phyloP scores from a whole-genome alignment of 1,284 basidiomycete genomes.

The Retiboletus flavoniger region DNA sequence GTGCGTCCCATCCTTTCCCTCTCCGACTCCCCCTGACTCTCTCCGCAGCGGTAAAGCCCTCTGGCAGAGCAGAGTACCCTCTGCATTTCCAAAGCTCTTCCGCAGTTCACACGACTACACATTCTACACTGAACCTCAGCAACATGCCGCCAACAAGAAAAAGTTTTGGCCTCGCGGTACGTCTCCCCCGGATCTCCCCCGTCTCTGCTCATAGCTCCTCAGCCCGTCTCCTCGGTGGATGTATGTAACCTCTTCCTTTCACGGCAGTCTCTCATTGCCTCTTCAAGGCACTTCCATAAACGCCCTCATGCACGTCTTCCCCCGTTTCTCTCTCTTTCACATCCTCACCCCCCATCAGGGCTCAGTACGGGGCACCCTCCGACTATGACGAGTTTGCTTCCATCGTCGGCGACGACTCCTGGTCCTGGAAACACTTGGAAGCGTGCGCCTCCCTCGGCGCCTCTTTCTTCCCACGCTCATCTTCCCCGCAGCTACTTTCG shows the following conservation, averaged over 20 bases:
- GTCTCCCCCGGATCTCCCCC: constrained; percentile 6
- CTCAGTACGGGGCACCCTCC: constrained; percentile 63
- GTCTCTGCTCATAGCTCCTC: constrained; percentile 2
- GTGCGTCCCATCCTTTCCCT: constrained; percentile 33
- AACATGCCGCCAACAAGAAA: constrained; percentile 42
- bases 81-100: constrained; percentile 43
- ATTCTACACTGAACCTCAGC: constrained; percentile 56
- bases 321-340: neutral
- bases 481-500: constrained; percentile 49
- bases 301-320: constrained; percentile 53
- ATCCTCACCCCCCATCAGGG: constrained; percentile 40
- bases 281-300: constrained; percentile 62
- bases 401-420: constrained; percentile 56
- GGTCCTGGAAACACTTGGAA: constrained; percentile 59
- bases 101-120: constrained; percentile 45
- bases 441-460: constrained; percentile 29
- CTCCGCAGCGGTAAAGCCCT: constrained; percentile 34
- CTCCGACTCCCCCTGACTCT: neutral
- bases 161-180: constrained; percentile 64
- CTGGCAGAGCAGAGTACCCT: constrained; percentile 41
- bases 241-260: constrained; percentile 38
- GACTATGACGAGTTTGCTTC: constrained; percentile 70
- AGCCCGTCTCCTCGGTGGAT: constrained; percentile 71
- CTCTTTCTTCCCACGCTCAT: neutral
- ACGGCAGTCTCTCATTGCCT: neutral